A percentile compares a stretch with the other conserved stretches of the same genome.
phyloP scores from a whole-genome alignment of 2,329 filamentous ascomycete species.

The Cercospora sp. region DNA sequence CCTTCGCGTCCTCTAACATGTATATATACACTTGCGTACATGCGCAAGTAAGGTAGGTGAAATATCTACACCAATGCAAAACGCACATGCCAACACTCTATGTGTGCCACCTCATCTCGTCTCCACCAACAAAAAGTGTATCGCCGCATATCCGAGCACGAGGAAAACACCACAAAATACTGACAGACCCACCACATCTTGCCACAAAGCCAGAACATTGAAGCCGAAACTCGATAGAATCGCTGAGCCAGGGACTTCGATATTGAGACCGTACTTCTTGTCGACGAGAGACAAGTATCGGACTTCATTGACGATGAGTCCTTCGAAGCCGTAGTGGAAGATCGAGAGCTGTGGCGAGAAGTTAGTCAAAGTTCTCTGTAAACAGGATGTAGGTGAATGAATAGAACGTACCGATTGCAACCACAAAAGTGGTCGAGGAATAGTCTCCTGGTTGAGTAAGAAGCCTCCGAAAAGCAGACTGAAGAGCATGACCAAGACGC shows the following conservation, averaged over 20 bases:
- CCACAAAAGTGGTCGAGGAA: slow-evolving; percentile 82
- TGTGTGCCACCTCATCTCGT: slow-evolving; percentile 52
- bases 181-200: slow-evolving; percentile 76
- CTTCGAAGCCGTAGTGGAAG: slow-evolving; percentile 97
- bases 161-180: slow-evolving; percentile 83
- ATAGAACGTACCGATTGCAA: slow-evolving; percentile 67
- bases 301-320: slow-evolving; percentile 95
- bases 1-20: not conserved
- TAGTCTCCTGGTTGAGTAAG: slow-evolving; percentile 90
- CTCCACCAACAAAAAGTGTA: slow-evolving; percentile 93
- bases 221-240: slow-evolving; percentile 96
- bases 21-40: not conserved
- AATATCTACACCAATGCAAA: not conserved
- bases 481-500: slow-evolving; percentile 96
- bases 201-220: slow-evolving; percentile 81
- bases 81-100: too few species aligned
- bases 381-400: not conserved
- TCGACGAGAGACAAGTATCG: slow-evolving; percentile 85
- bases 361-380: not conserved
- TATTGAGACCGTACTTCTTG: slow-evolving; percentile 93
- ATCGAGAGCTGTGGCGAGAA: slow-evolving; percentile 67
- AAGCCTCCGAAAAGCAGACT: slow-evolving; percentile 92
- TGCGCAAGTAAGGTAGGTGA: not conserved
- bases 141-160: slow-evolving; percentile 81
- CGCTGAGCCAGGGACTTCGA: slow-evolving; percentile 89